Base-by-base conservation (phyloP, 306 rosid species). In the Malus asiatica region DNA sequence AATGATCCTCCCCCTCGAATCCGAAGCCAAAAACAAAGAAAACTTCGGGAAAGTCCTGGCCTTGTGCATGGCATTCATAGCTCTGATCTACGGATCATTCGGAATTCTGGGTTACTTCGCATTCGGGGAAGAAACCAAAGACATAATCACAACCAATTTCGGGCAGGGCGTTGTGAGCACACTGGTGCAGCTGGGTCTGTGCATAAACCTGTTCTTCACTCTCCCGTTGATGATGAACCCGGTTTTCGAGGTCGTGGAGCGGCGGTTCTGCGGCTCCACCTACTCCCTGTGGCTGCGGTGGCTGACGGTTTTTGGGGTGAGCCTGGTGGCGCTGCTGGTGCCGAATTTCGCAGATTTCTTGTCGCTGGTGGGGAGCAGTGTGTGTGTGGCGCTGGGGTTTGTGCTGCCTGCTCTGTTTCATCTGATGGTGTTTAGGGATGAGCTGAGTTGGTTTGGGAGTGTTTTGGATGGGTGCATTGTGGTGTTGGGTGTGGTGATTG, bases 221-320 rank as follows among this genome's bases (percentile, higher is more conserved):
- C 68, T 91, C 55, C 93, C 96, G 1, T 45, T 91, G 78, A 91
- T 91, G 96, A 91, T 91, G 96, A 86, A 89, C 76, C 96, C 96
- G 23, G 93, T 91, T n/a, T 84, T 81, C 72, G 96, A 91, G 78
- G 89, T 91, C 5, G 72, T 86, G 67, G 93, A 91, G 83, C 83
- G 96, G 72, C 59, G 96, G 78, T 81, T 87, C 44, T 86, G 86
- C 20, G 82, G 69, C 18, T 83, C 84, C 2, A 84, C 86, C 78
- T 89, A 89, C 57, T 81, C 87, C 71, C 18, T 91, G 74, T 91
- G 97, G 93, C 59, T 87, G 72, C 86, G 97, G 76, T 91, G 97
- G 97, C 66, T 75, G 23, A 42, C 82, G 86, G 92, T 91, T 60
- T 77, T 91, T 68, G 77, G 40, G 32, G 88, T 87, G 51, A 78